These are phyloP conservation scores for Solanum chmielewskii DNA, from an alignment of 257 asterid species.

Conservation along the genomic window DNA sequence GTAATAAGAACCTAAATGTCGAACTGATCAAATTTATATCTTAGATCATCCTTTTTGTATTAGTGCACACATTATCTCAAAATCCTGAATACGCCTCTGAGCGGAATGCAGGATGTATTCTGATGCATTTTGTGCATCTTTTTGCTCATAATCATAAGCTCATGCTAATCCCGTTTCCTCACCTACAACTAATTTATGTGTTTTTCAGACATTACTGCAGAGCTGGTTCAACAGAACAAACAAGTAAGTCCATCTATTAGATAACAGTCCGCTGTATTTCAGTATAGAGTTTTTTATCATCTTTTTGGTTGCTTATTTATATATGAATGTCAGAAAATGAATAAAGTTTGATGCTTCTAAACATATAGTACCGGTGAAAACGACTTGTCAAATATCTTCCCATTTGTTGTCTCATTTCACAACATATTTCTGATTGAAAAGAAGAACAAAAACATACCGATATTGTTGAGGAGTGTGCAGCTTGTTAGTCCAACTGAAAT, in stretches of 20 bases:
- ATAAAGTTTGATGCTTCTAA: not conserved
- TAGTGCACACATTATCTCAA: not conserved
- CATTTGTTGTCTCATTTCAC: not conserved
- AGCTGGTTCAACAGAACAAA: slow-evolving; percentile 47
- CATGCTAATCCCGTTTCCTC: not conserved
- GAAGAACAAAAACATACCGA: not conserved
- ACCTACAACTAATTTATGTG: not conserved
- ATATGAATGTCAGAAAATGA: not conserved
- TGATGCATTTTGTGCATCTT: not conserved
- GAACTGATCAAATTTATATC: not conserved
- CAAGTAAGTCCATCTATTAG: slow-evolving; percentile 25
- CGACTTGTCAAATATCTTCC: not conserved
- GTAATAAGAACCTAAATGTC: not conserved
- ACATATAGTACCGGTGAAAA: not conserved
- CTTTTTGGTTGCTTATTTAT: not conserved
- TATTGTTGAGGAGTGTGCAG: not conserved
- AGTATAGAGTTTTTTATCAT: not conserved
- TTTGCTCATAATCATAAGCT: not conserved
- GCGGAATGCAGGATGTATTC: not conserved
- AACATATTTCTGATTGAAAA: not conserved
- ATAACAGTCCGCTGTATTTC: not conserved
- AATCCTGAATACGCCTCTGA: not conserved
- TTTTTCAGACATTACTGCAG: slow-evolving; percentile 61
- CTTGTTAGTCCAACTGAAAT: not conserved
- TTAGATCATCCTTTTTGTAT: not conserved